Percentiles rank a stretch among this genome's conserved stretches.
Evolutionary conservation across 1,139 yeast genomes (phyloP).

Genomic region (Saccharomyces hybrid): DNA sequence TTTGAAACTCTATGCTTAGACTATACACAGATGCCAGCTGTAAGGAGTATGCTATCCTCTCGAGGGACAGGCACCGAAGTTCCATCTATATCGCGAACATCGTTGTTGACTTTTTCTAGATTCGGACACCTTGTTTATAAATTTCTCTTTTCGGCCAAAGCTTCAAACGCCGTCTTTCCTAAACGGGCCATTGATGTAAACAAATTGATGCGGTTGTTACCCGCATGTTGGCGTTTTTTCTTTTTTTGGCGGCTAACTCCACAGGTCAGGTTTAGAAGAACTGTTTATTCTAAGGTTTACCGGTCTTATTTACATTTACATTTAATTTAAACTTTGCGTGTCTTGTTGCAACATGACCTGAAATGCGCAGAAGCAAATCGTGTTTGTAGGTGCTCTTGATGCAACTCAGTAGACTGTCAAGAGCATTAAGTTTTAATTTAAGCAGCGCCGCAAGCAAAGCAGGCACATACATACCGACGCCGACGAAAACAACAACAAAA

Average conservation of each 20-base stretch:
- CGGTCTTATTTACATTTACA: too few relatives aligned
- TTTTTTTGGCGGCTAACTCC: neutral
- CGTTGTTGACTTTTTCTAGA: neutral
- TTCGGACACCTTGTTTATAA: neutral
- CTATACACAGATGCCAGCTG: neutral
- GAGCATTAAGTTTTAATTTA: too few relatives aligned
- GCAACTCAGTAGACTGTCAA: too few relatives aligned
- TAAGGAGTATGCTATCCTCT: neutral
- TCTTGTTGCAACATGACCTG: too few relatives aligned
- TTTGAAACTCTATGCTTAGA: constrained; percentile 1
- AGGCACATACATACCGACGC: too few relatives aligned
- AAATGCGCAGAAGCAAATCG: too few relatives aligned
- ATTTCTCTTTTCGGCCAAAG: neutral
- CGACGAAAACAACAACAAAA: too few relatives aligned
- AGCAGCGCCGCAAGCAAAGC: too few relatives aligned
- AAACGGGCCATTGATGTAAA: neutral
- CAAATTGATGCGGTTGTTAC: neutral
- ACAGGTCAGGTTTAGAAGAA: neutral
- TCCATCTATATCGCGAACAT: neutral
- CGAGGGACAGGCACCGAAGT: neutral
- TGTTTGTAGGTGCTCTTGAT: too few relatives aligned
- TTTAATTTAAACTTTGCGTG: too few relatives aligned
- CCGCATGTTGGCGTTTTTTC: neutral
- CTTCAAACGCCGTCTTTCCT: neutral
- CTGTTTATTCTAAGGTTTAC: neutral